Conservation (phyloP, 2,329 filamentous ascomycete genomes). For the Fusarium agapanthi region DNA sequence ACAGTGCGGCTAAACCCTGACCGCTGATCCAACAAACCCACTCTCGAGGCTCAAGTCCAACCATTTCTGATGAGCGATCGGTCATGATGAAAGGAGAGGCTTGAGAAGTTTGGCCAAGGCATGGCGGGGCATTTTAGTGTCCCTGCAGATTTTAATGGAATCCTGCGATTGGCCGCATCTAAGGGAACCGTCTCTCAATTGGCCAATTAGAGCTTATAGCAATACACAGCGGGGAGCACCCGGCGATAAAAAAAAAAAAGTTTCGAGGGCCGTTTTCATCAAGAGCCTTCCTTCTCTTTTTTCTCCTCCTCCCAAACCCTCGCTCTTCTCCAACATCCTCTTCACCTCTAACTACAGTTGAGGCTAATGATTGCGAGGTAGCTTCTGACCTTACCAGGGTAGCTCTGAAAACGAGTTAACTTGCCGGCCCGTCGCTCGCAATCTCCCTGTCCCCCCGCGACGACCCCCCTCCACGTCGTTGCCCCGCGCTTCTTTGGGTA, state of each 20-base stretch:
- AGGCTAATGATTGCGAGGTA: slow-evolving; percentile 52
- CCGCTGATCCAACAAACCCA: slow-evolving; percentile 38
- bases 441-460: slow-evolving; percentile 38
- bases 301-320: slow-evolving; percentile 35
- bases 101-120: slow-evolving; percentile 39
- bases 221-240: slow-evolving; percentile 27
- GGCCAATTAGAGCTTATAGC: slow-evolving; percentile 32
- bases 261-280: slow-evolving; percentile 36
- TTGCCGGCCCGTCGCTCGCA: slow-evolving; percentile 48
- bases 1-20: slow-evolving; percentile 35
- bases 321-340: slow-evolving; percentile 32
- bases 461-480: slow-evolving; percentile 33
- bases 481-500: slow-evolving; percentile 42
- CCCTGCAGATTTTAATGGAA: slow-evolving; percentile 34
- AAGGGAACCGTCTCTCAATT: slow-evolving; percentile 30
- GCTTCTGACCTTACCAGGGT: slow-evolving; percentile 49
- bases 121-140: slow-evolving; percentile 40
- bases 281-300: slow-evolving; percentile 25
- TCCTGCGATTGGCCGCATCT: slow-evolving; percentile 29
- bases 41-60: slow-evolving; percentile 30
- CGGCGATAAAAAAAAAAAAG: slow-evolving; percentile 43
- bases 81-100: slow-evolving; percentile 39
- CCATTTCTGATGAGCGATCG: slow-evolving; percentile 26
- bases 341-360: slow-evolving; percentile 37
- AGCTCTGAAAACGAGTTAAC: slow-evolving; percentile 52